Percentiles rank a stretch among this genome's conserved stretches.
These are phyloP conservation scores for Leccinum fuscescens DNA, from an alignment of 1,284 basidiomycete genomes.

Conservation along the genomic window DNA sequence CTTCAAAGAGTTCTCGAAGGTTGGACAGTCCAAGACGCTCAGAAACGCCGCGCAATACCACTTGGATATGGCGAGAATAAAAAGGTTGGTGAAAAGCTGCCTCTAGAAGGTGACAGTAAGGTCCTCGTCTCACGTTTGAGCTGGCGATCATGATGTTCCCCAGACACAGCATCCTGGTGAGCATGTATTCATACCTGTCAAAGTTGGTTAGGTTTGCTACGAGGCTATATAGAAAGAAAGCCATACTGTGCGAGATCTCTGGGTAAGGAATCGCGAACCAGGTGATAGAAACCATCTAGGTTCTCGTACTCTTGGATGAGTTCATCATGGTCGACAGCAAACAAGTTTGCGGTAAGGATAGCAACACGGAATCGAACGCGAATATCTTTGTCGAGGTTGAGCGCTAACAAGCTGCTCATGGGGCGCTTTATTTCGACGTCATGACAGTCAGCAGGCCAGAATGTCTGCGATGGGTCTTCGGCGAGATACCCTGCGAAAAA, in stretches of 20 bases:
- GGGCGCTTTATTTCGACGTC: slow-evolving; percentile 41
- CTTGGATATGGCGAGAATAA: slow-evolving; percentile 64
- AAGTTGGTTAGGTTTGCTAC: slow-evolving; percentile 6
- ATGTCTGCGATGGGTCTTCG: slow-evolving; percentile 54
- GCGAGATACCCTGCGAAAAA: slow-evolving; percentile 69
- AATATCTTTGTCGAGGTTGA: slow-evolving; percentile 75
- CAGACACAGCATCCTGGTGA: slow-evolving; percentile 76
- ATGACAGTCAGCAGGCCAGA: slow-evolving; percentile 44
- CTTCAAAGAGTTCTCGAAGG: slow-evolving; percentile 70
- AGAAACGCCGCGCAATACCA: slow-evolving; percentile 63
- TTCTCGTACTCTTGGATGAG: slow-evolving; percentile 24
- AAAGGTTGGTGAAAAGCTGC: slow-evolving; percentile 47
- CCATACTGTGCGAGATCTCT: slow-evolving; percentile 49
- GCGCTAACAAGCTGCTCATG: slow-evolving; percentile 46
- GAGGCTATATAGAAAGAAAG: background rate
- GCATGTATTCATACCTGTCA: slow-evolving; percentile 69
- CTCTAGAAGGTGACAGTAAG: slow-evolving; percentile 88
- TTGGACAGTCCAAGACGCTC: slow-evolving; percentile 65
- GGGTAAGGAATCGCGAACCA: slow-evolving; percentile 44
- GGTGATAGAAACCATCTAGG: slow-evolving; percentile 40
- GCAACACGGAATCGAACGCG: slow-evolving; percentile 82
- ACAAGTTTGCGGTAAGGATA: slow-evolving; percentile 59
- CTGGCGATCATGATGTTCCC: slow-evolving; percentile 85
- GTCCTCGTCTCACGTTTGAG: slow-evolving; percentile 76
- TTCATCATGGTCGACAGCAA: slow-evolving; percentile 38